Evolutionary conservation across 768 basidiomycete genomes (phyloP).

Genomic region (Agrocybe praecox): DNA sequence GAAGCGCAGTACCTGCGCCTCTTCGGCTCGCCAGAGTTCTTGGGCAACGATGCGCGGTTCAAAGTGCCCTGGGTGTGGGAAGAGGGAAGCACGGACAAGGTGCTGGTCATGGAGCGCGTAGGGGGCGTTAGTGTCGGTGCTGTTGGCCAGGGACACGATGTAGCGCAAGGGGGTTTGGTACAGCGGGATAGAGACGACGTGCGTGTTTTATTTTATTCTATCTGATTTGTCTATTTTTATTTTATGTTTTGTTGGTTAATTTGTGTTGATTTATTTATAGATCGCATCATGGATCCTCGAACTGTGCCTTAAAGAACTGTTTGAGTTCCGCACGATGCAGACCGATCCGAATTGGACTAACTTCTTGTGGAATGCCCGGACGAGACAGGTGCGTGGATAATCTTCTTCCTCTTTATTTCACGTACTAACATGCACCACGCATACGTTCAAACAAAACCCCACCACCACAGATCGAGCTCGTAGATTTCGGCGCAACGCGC

Average conservation of each 20-base stretch:
- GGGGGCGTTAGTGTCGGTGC: constrained; percentile 82
- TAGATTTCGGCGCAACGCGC: constrained; percentile 96
- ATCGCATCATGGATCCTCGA: constrained; percentile 83
- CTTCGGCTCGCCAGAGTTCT: constrained; percentile 53
- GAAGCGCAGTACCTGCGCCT: constrained; percentile 73
- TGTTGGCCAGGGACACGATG: constrained; percentile 45
- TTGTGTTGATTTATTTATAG: too few relatives aligned
- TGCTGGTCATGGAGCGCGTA: constrained; percentile 90
- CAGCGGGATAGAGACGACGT: constrained; percentile 78
- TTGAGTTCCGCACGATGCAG: constrained; percentile 92
- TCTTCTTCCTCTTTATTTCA: background rate
- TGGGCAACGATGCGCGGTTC: constrained; percentile 68
- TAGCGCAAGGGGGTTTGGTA: constrained; percentile 50
- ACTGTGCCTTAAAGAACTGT: constrained; percentile 88
- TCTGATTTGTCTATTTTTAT: background rate
- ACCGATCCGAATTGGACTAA: constrained; percentile 99
- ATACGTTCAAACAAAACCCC: background rate
- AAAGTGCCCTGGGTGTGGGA: constrained; percentile 85
- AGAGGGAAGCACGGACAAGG: constrained; percentile 72
- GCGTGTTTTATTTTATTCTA: constrained; percentile 10
- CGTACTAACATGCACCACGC: background rate
- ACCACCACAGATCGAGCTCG: constrained; percentile 66
- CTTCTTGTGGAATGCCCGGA: constrained; percentile 82
- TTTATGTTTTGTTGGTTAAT: background rate
- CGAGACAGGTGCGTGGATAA: constrained; percentile 55